Evolutionary conservation across 371 early-diverging fungal genomes (phyloP), one percentile per base, ranked within the genome.

Genomic region (Lichtheimia hyalospora): DNA sequence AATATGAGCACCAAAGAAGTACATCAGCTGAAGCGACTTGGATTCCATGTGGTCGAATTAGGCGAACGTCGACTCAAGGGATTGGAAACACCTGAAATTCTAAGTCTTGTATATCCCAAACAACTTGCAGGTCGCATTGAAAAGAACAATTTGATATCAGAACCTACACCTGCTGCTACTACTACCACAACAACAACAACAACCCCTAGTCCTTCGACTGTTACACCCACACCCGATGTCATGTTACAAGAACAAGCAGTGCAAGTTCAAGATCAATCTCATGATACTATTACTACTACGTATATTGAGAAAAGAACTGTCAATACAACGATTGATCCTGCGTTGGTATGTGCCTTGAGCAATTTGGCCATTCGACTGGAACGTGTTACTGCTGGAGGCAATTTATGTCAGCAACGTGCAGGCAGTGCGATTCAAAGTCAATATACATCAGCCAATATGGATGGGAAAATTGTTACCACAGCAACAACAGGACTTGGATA

Each of bases 31-130:
- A 86, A 83, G 53, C 83, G 83, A 57, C 74, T 93, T 39, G 92
- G 92, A 0, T 84, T 91, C 52, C 75, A 85, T 40, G 77, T 89
- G 6, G 82, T 89, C 60, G 87, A 86, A 39, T 77, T 95, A 13
- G 96, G 95, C 12, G 94, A 93, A 69, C 73, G 81, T 28, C 89
- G 91, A 53, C 80, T 96, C n/a, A 95, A 94, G 75, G 96, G 96
- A 0, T 71, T 96, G 24, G 96, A 96, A 66, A 91, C 90, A 1
- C 91, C 95, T 0, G 96, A 96, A 70, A 81, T 84, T 48, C 71
- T 96, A 12, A 89, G 86, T 43, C 67, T 89, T 65, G 88, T 95
- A 2, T 91, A 86, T 57, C 82, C 90, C 0, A 82, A 83, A 16
- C 76, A 81, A n/a, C 60, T 88, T 39, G 60, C 75, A 13, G 82